Percentiles rank a stretch among this genome's conserved stretches.
Evolutionary conservation across 768 basidiomycete species (phyloP).

Genomic region (Cubamyces sp.): DNA sequence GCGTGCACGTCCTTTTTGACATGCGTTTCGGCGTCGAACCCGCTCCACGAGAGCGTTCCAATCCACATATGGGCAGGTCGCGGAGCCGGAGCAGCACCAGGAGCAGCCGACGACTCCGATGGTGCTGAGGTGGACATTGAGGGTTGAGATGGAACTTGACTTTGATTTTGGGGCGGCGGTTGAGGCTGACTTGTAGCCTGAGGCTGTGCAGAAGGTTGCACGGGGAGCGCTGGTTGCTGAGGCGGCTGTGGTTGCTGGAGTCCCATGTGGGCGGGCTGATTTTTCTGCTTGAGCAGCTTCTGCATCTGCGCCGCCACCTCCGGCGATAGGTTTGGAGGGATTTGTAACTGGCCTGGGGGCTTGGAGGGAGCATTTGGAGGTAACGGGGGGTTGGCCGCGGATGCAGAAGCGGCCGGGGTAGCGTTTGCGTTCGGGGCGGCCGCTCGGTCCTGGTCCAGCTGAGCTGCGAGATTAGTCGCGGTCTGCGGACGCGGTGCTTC

Average conservation of each 20-base stretch:
- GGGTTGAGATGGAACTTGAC: not conserved
- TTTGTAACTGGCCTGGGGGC: constrained; percentile 2
- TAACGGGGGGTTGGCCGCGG: not conserved
- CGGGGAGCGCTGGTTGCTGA: not conserved
- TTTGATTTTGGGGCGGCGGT: constrained; percentile 16
- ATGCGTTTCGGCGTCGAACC: constrained; percentile 39
- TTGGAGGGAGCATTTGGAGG: not conserved
- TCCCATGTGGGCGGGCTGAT: constrained; percentile 31
- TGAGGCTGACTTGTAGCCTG: constrained; percentile 17
- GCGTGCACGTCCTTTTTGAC: constrained; percentile 48
- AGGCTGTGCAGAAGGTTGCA: constrained; percentile 17
- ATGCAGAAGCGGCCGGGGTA: not conserved
- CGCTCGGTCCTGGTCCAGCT: not conserved
- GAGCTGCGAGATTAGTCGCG: constrained; percentile 1
- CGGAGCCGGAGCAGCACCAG: not conserved
- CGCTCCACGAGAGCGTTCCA: constrained; percentile 52
- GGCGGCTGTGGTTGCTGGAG: not conserved
- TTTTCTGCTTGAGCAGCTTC: constrained; percentile 52
- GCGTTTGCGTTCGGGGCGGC: not conserved
- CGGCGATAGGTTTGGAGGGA: constrained; percentile 20
- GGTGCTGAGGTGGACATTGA: not conserved
- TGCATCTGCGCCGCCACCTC: constrained; percentile 47
- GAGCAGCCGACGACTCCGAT: not conserved
- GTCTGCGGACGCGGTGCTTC: not conserved
- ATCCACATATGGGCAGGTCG: constrained; percentile 44